A percentile compares a stretch with the other conserved stretches of the same genome.
Evolutionary conservation across 225 moss, liverwort and hornwort genomes (phyloP).

Genomic region (Marchantia paleacea): DNA sequence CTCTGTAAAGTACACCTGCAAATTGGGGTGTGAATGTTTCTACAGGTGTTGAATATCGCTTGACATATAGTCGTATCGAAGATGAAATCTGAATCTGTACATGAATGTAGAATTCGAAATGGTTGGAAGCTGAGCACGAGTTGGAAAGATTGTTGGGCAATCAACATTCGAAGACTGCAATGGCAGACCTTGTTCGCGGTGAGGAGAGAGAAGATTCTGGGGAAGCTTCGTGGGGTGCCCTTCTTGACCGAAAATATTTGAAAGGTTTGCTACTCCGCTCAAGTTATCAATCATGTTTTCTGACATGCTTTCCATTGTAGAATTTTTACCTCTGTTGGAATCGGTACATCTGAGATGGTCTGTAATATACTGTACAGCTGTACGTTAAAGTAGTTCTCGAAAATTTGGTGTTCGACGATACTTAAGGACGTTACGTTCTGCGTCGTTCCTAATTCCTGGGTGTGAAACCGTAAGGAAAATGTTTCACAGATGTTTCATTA

Average conservation of each 20-base stretch:
- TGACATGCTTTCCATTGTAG: no score
- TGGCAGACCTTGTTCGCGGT: constrained; percentile 61
- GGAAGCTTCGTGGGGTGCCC: constrained; percentile 65
- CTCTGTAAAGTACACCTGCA: not conserved
- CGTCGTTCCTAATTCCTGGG: no score
- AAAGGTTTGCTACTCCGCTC: constrained; percentile 39
- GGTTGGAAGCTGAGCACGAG: constrained; percentile 67
- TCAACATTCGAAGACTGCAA: constrained; percentile 63
- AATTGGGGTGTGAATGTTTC: not conserved
- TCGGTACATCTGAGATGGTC: no score
- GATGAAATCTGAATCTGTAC: not conserved
- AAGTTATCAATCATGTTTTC: no score
- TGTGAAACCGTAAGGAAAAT: no score
- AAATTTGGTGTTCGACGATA: no score
- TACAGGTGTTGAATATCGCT: not conserved
- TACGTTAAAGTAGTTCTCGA: no score
- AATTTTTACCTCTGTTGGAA: no score
- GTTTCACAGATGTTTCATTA: no score
- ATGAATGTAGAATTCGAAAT: constrained; percentile 52
- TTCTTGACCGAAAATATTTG: constrained; percentile 57
- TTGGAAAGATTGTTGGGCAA: constrained; percentile 74
- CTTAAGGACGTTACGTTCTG: no score
- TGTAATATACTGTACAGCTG: no score
- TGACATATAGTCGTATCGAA: not conserved
- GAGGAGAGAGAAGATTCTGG: constrained; percentile 62